phyloP scores from a whole-genome alignment of 768 basidiomycete species.

The Cyclocybe cylindracea region DNA sequence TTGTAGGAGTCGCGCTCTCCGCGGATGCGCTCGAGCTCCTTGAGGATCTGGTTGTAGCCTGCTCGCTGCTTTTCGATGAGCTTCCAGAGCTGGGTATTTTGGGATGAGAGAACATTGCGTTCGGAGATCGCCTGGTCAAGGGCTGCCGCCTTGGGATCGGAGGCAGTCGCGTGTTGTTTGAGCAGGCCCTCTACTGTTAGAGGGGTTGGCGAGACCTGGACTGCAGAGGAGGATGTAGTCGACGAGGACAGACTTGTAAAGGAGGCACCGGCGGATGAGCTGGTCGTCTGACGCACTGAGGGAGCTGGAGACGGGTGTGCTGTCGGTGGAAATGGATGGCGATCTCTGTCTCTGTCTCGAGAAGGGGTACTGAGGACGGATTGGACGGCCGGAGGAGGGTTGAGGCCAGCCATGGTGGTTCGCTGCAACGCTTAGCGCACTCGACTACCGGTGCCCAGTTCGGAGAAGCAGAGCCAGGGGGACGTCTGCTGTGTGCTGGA shows the following conservation, averaged over 20 bases:
- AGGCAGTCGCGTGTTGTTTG: conserved; percentile 48
- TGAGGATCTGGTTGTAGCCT: conserved; percentile 77
- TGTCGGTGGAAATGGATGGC: conserved; percentile 35
- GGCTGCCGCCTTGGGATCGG: conserved; percentile 63
- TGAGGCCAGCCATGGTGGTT: conserved; percentile 8
- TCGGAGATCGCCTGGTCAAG: conserved; percentile 79
- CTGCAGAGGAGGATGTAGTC: conserved; percentile 32
- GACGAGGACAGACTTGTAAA: conserved; percentile 29
- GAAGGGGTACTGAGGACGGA: conserved; percentile 15
- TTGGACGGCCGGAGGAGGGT: conserved; percentile 8
- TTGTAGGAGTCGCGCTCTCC: conserved; percentile 76
- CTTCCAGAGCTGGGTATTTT: conserved; percentile 94
- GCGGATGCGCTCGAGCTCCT: conserved; percentile 84
- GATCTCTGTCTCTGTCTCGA: conserved; percentile 34
- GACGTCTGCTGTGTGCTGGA: no score
- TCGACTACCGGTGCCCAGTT: no score
- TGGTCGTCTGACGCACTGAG: conserved; percentile 22
- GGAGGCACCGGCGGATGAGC: conserved; percentile 26
- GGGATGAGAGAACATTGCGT: conserved; percentile 75
- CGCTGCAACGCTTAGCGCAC: not conserved
- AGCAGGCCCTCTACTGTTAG: conserved; percentile 58
- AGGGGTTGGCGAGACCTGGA: conserved; percentile 36
- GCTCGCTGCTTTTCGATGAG: conserved; percentile 89
- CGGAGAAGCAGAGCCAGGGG: no score
- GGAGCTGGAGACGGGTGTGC: conserved; percentile 35